These are phyloP conservation scores for Sequoia sempervirens DNA, from an alignment of 75 land plant species.

Conservation along the genomic window DNA sequence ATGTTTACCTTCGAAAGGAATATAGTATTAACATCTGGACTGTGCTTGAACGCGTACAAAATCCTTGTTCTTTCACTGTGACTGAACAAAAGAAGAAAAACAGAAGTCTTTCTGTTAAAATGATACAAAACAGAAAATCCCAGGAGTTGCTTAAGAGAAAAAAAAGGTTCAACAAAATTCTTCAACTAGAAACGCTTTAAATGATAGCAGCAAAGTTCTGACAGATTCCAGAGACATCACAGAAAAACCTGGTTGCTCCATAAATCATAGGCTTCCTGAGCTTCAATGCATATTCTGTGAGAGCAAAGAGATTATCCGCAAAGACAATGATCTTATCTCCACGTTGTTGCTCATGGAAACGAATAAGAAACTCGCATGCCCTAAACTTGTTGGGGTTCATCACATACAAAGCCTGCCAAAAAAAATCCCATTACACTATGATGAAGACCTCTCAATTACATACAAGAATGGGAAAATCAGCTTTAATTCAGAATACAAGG, in stretches of 20 bases:
- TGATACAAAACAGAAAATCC: neutral
- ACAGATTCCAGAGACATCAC: neutral
- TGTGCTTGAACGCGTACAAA: conserved; percentile 87
- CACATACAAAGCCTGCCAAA: conserved; percentile 83
- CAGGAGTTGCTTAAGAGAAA: neutral
- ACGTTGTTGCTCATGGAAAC: conserved; percentile 97
- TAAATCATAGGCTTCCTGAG: conserved; percentile 92
- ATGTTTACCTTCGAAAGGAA: conserved; percentile 87
- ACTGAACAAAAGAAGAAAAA: conserved; percentile 31
- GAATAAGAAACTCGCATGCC: conserved; percentile 94
- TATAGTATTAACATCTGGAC: conserved; percentile 83
- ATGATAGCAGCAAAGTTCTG: neutral
- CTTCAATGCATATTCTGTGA: conserved; percentile 92
- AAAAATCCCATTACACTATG: conserved; percentile 3
- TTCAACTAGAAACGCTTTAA: neutral
- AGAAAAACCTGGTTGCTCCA: conserved; percentile 88
- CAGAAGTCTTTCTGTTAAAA: neutral
- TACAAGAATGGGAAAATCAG: neutral
- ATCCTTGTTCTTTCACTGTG: conserved; percentile 90
- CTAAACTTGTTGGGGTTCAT: conserved; percentile 99
- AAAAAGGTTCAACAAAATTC: neutral
- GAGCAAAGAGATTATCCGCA: conserved; percentile 96
- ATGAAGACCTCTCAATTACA: neutral
- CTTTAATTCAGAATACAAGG: neutral
- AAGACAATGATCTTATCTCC: conserved; percentile 98